These are phyloP conservation scores for Cladosporium sp. DNA, from an alignment of 2,329 filamentous ascomycete genomes.

Conservation along the genomic window DNA sequence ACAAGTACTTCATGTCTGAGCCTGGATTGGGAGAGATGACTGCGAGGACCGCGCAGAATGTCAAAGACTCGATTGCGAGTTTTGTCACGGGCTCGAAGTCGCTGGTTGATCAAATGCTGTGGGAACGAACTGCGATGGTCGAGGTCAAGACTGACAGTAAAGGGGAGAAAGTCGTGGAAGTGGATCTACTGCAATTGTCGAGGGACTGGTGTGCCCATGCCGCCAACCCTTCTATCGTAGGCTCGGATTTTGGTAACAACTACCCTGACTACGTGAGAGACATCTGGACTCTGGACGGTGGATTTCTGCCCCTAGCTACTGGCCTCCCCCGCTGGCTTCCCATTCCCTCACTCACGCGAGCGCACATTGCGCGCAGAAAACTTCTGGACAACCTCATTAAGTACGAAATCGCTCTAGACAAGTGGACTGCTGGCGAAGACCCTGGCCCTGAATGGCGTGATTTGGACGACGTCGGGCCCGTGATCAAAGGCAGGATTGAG, in stretches of 20 bases:
- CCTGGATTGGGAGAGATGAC: constrained; percentile 43
- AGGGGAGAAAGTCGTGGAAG: constrained; percentile 47
- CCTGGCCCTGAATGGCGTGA: constrained; percentile 31
- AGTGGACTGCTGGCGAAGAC: constrained; percentile 26
- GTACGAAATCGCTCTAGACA: constrained; percentile 32
- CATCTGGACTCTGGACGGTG: constrained; percentile 52
- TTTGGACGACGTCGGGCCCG: constrained; percentile 32
- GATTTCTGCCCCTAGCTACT: constrained; percentile 50
- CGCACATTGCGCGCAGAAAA: constrained; percentile 37
- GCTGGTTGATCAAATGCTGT: constrained; percentile 57
- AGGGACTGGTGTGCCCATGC: constrained; percentile 54
- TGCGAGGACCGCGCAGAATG: constrained; percentile 33
- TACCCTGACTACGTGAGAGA: constrained; percentile 52
- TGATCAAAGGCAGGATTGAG: constrained; percentile 30
- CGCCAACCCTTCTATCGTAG: constrained; percentile 50
- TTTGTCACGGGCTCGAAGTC: constrained; percentile 58
- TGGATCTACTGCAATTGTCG: constrained; percentile 49
- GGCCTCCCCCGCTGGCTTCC: constrained; percentile 56
- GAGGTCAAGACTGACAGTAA: constrained; percentile 33
- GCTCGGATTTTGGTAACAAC: constrained; percentile 48
- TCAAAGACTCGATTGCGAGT: constrained; percentile 48
- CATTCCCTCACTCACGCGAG: constrained; percentile 46
- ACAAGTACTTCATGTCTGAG: constrained; percentile 45
- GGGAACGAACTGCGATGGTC: constrained; percentile 54
- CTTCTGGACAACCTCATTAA: constrained; percentile 23